Conservation (phyloP, 2,329 filamentous ascomycete species). For the Cercospora berteroae region DNA sequence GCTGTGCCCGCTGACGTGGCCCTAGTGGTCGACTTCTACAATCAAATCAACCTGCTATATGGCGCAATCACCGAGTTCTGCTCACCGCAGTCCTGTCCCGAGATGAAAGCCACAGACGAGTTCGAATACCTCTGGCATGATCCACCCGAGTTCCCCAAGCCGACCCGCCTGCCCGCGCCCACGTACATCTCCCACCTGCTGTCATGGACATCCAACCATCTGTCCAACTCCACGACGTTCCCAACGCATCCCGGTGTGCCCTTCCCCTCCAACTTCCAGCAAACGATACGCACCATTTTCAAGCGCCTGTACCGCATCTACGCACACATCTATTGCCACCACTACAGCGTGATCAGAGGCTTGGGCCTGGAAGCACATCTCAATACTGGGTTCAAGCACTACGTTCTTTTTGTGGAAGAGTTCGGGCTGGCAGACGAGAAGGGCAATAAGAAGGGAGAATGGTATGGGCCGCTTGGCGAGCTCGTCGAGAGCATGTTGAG, state of each 20-base stretch:
- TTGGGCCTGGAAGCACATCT: constrained; percentile 94
- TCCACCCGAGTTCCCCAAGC: constrained; percentile 85
- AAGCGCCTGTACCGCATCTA: constrained; percentile 99
- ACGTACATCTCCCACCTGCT: constrained; percentile 98
- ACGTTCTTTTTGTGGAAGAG: constrained; percentile 97
- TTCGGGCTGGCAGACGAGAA: constrained; percentile 87
- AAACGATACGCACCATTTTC: constrained; percentile 98
- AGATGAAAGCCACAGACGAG: constrained; percentile 99
- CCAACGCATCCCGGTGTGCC: constrained; percentile 73
- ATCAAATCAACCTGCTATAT: constrained; percentile 98
- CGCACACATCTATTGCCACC: constrained; percentile 95
- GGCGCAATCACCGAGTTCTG: constrained; percentile 99
- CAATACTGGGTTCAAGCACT: constrained; percentile 99
- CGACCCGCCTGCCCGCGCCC: constrained; percentile 96
- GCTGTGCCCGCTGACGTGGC: constrained; percentile 9
- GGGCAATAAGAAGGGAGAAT: constrained; percentile 60
- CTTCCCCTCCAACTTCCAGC: constrained; percentile 86
- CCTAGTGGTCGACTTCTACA: constrained; percentile 98
- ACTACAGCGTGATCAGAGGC: constrained; percentile 94
- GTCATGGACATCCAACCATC: constrained; percentile 91
- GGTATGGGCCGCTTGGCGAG: constrained; percentile 93
- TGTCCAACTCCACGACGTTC: constrained; percentile 93
- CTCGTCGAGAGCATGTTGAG: constrained; percentile 96
- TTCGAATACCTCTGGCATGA: constrained; percentile 99
- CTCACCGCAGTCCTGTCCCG: constrained; percentile 92